Evolutionary conservation across 176 grass and related monocot genomes (phyloP), one percentile per base, ranked within the genome.

Genomic region (Stipa capillata): DNA sequence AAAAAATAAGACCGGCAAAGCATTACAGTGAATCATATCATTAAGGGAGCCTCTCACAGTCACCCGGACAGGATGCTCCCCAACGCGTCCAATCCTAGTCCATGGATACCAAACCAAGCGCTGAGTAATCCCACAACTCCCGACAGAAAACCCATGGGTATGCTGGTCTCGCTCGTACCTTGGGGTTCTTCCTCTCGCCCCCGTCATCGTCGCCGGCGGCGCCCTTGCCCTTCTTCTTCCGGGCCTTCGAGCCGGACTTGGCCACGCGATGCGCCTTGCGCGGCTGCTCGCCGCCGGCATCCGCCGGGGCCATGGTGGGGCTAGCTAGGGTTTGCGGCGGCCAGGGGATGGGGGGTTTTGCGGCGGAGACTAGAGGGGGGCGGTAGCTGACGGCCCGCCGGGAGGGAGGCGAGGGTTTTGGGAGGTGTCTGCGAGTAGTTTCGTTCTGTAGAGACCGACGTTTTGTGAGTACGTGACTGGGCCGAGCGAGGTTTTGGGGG

Each of bases 231-330:
- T 82, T 92, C 78, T 87, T 97, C 78, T 94, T 97, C 74, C 69
- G 81, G 32, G 82, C 84, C 54, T 88, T 89, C 57, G 89, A 87
- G 42, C 91, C 94, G 3, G 91, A 84, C 89, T 90, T 94, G 79
- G 90, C 89, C 50, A 71, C 41, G 3, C 94, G 89, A 31, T 97
- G 94, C 10, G 91, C 84, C 85, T 97, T 97, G 85, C 92, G 89
- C 13, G 83, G 35, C 73, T 92, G 94, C 75, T 92, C 90, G 11
- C 14, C 49, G 33, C 78, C 82, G 37, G 27, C 69, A 39, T 82
- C 85, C 65, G 76, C 82, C 7, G 80, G 74, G 48, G 67, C 79
- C 94, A 97, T 94, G 72, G 87, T 1, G 2, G 31, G 31, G 18
- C 13, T 29, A 2, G 33, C 55, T 79, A 40, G 57, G 20, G 20